Evolutionary conservation across 106 monocot genomes (phyloP), one percentile per base, ranked within the genome.

Genomic region (Acorus gramineus): DNA sequence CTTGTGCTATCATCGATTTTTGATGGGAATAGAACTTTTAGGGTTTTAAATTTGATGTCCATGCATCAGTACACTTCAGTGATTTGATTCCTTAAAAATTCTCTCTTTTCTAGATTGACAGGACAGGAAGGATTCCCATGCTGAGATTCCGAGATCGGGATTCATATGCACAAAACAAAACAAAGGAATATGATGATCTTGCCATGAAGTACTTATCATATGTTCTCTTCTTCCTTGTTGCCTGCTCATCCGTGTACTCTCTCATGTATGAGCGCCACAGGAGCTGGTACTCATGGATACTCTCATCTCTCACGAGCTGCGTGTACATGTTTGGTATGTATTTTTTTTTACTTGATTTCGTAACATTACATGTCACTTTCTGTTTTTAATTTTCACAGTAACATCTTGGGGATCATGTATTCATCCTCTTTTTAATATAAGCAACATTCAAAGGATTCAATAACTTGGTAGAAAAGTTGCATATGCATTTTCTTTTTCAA

Each of bases 201-300:
- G 95, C 95, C 11, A 96, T 96, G 95, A 96, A 96, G 69, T 96
- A 83, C 65, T 78, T 96, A 8, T 78, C 87, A 5, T 96, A 96
- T 74, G 82, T 96, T 61, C 80, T 96, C 65, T 85, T 90, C 67
- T 70, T 90, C 45, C 81, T 96, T 6, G 90, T 81, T 11, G 73
- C 49, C 47, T 82, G 95, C 62, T 96, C 79, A 61, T 84, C 95
- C 13, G 52, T 83, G 45, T 96, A 96, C 71, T 96, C 95, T 14
- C 90, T 96, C 7, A 87, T 72, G 78, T 96, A 96, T 59, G 80
- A 90, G 69, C 64, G 65, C 13, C 95, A 96, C 68, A 96, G 77
- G 75, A 87, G 90, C 79, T 96, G 95, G 95, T 96, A 96, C 76
- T 96, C 95, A 47, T 96, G 95, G 95, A 96, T 96, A 71, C 77